phyloP scores from a whole-genome alignment of 139 green algal genomes.

The Micractinium conductrix region DNA sequence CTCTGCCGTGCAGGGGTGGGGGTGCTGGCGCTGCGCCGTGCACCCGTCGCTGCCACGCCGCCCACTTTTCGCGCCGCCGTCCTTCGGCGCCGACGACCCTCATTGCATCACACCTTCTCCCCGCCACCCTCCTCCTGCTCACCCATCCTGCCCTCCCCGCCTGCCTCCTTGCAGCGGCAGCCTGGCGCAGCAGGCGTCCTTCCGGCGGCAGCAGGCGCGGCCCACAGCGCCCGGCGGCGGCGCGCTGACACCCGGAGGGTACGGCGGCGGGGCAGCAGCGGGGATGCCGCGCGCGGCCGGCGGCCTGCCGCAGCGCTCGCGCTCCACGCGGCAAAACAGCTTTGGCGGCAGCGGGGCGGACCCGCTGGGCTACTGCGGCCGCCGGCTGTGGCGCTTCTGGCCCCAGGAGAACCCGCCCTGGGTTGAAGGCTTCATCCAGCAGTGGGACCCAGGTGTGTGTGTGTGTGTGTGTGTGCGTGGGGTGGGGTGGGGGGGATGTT shows the following conservation, averaged over 20 bases:
- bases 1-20: background rate
- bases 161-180: background rate
- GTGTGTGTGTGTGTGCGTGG: no score
- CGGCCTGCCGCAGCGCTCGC: slow-evolving; percentile 13
- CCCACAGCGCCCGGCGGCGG: background rate
- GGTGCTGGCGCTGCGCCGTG: background rate
- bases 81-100: no score
- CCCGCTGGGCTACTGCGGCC: slow-evolving; percentile 13
- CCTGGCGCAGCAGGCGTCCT: background rate
- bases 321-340: slow-evolving; percentile 2
- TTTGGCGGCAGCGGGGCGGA: background rate
- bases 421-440: slow-evolving; percentile 53
- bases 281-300: background rate
- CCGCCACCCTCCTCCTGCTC: background rate
- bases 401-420: slow-evolving; percentile 44
- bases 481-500: no score
- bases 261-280: slow-evolving; percentile 7
- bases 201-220: slow-evolving; percentile 2
- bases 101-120: background rate
- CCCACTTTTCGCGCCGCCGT: no score
- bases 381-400: slow-evolving; percentile 45
- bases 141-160: background rate
- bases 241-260: background rate
- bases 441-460: slow-evolving; percentile 43
- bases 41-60: no score